Conservation (phyloP, 1,139 yeast species). For the Suhomyces panamericanus region DNA sequence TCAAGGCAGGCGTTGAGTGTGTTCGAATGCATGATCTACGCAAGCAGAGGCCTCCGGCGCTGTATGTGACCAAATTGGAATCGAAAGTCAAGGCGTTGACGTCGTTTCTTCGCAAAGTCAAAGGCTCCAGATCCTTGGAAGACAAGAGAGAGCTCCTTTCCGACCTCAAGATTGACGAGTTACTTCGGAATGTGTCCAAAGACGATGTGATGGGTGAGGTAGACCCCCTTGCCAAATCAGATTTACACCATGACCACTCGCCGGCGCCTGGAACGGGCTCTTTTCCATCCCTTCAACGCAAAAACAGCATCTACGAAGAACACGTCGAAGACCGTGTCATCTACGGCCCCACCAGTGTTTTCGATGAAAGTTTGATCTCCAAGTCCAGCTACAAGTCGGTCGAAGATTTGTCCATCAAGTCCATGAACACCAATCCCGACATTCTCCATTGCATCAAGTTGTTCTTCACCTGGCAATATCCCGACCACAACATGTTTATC, state of each 20-base stretch:
- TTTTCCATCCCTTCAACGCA: not conserved
- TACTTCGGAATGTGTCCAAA: slow-evolving; percentile 7
- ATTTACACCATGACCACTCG: not conserved
- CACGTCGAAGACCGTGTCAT: slow-evolving; percentile 25
- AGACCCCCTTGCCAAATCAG: not conserved
- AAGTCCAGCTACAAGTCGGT: slow-evolving; percentile 19
- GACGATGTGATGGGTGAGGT: slow-evolving; percentile 9
- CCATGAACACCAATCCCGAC: slow-evolving; percentile 40
- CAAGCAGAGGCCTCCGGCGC: slow-evolving; percentile 52
- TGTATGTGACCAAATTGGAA: slow-evolving; percentile 47
- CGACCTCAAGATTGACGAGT: slow-evolving; percentile 4
- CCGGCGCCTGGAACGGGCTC: not conserved
- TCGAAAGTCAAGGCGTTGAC: slow-evolving; percentile 27
- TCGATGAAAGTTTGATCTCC: slow-evolving; percentile 35
- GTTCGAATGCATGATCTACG: slow-evolving; percentile 53
- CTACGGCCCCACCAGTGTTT: slow-evolving; percentile 55
- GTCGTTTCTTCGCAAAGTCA: slow-evolving; percentile 26
- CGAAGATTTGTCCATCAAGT: slow-evolving; percentile 26
- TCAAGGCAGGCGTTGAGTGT: slow-evolving; percentile 47
- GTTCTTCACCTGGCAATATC: slow-evolving; percentile 66
- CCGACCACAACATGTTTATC: slow-evolving; percentile 61
- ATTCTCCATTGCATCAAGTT: slow-evolving; percentile 52
- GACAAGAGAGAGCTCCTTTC: slow-evolving; percentile 19
- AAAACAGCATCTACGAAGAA: slow-evolving; percentile 11
- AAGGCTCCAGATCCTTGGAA: slow-evolving; percentile 22